Evolutionary conservation across 495 filamentous ascomycete genomes (phyloP).

Genomic region (Neurospora terricola): DNA sequence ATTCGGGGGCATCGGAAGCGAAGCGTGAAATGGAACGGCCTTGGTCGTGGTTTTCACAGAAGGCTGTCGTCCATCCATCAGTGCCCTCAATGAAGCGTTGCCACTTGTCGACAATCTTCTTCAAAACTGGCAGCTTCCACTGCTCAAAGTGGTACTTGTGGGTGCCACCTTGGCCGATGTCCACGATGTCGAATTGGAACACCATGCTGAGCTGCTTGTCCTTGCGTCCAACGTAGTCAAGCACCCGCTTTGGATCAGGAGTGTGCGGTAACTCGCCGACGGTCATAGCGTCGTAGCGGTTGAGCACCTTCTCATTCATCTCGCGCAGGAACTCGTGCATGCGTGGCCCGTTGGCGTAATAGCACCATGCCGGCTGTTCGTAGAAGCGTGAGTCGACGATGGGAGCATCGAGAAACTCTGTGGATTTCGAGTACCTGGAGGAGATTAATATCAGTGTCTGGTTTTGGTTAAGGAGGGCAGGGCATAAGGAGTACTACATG

Average conservation of each 20-base stretch:
- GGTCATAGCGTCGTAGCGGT: constrained; percentile 56
- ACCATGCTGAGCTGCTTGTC: constrained; percentile 64
- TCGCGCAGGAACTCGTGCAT: constrained; percentile 57
- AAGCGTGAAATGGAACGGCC: constrained; percentile 15
- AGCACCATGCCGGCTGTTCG: constrained; percentile 38
- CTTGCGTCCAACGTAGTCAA: constrained; percentile 46
- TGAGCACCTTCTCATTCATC: constrained; percentile 50
- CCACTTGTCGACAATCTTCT: constrained; percentile 51
- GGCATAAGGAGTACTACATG: constrained; percentile 20
- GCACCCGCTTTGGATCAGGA: constrained; percentile 45
- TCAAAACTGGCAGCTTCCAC: constrained; percentile 46
- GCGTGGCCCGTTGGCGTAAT: constrained; percentile 54
- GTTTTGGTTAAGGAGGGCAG: background rate
- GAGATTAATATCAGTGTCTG: background rate
- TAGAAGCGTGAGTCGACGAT: constrained; percentile 32
- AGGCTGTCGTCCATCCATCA: constrained; percentile 62
- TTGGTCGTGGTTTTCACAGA: constrained; percentile 55
- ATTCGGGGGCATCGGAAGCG: constrained; percentile 33
- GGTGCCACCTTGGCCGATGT: constrained; percentile 45
- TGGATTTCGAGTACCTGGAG: constrained; percentile 47
- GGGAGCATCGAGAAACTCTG: constrained; percentile 50
- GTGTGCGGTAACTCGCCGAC: constrained; percentile 65
- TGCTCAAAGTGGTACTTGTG: constrained; percentile 28
- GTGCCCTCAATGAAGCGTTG: constrained; percentile 59
- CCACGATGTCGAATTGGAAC: constrained; percentile 60